phyloP scores from a whole-genome alignment of 73 alveolate genomes.

The Stentor roeselii region DNA sequence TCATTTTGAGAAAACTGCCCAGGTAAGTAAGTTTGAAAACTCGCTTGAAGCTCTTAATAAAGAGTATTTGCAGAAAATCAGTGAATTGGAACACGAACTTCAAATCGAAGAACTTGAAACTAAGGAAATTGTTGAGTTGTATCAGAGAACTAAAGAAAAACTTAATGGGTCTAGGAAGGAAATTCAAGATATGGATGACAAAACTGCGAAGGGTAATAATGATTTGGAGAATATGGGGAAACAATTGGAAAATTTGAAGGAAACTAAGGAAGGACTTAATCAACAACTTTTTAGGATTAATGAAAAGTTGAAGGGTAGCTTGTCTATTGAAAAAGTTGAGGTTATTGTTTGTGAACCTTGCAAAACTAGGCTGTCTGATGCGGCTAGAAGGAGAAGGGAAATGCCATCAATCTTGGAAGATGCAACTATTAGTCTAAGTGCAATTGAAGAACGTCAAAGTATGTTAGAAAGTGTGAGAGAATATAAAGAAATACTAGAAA shows the following conservation, averaged over 20 bases:
- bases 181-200: not conserved
- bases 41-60: not conserved
- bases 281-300: not conserved
- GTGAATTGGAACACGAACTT: not conserved
- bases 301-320: not conserved
- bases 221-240: not conserved
- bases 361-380: not conserved
- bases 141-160: not conserved
- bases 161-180: not conserved
- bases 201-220: too few relatives aligned
- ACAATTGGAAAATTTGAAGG: not conserved
- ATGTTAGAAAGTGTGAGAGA: not conserved
- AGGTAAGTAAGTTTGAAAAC: not conserved
- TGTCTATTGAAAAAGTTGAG: not conserved
- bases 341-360: not conserved
- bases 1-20: not conserved
- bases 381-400: not conserved
- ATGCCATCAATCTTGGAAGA: not conserved
- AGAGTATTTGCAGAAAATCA: not conserved
- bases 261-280: not conserved
- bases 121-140: not conserved
- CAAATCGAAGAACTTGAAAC: not conserved
- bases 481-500: not conserved
- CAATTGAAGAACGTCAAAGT: not conserved
- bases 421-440: not conserved